Conservation (phyloP, 495 filamentous ascomycete species). For the Amniculicola lignicola region DNA sequence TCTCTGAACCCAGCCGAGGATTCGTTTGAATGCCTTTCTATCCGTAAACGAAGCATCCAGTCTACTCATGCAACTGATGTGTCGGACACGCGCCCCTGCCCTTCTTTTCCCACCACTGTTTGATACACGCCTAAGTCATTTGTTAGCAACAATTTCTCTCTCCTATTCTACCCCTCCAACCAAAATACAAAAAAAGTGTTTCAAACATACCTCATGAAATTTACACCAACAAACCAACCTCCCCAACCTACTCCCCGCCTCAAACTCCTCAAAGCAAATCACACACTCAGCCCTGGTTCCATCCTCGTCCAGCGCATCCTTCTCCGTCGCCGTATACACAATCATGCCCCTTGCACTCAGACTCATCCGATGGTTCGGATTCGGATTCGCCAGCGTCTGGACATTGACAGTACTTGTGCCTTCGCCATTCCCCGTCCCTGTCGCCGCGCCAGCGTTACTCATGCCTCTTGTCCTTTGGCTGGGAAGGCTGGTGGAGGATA, state of each 20-base stretch:
- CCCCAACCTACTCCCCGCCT: slow-evolving; percentile 75
- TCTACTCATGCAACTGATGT: slow-evolving; percentile 40
- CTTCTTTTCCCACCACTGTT: slow-evolving; percentile 44
- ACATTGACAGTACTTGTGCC: too few species aligned
- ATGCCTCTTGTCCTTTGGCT: slow-evolving; percentile 35
- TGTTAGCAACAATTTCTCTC: slow-evolving; percentile 2
- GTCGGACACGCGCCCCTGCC: slow-evolving; percentile 44
- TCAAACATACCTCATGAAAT: slow-evolving; percentile 69
- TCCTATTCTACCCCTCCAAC: not conserved
- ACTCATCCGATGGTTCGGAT: not conserved
- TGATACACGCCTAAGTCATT: slow-evolving; percentile 41
- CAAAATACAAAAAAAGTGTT: not conserved
- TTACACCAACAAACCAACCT: slow-evolving; percentile 89
- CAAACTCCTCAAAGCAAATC: slow-evolving; percentile 96
- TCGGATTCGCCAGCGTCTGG: too few species aligned
- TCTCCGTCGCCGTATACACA: slow-evolving; percentile 80
- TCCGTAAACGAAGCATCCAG: too few species aligned
- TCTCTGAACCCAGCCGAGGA: too few species aligned
- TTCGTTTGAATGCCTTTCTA: too few species aligned
- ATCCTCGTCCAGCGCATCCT: slow-evolving; percentile 77
- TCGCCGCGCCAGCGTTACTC: slow-evolving; percentile 4
- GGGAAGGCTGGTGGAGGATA: slow-evolving; percentile 6
- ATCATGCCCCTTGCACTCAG: slow-evolving; percentile 49
- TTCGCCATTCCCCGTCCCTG: not conserved
- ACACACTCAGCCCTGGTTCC: slow-evolving; percentile 68